Base-by-base conservation (phyloP, 768 basidiomycete genomes). In the Auricularia cornea region DNA sequence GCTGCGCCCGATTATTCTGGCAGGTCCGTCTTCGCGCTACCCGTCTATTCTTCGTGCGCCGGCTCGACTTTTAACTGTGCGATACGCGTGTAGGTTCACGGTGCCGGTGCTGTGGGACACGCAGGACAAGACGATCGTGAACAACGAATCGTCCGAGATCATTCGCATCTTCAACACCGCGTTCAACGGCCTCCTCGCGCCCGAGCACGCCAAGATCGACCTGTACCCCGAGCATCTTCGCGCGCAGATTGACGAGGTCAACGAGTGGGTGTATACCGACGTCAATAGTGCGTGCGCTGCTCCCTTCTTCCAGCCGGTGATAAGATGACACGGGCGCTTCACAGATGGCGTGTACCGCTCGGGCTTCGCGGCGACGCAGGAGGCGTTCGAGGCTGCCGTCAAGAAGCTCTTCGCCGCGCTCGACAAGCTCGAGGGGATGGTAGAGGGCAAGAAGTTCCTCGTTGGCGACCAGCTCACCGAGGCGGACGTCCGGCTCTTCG, bases 291-390 rank as follows among this genome's bases (percentile, higher is more conserved):
- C 33, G 69, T 14, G 1, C 38, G 4, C 18, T 11, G 6, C 11
- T 31, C 26, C 28, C 11, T 6, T 16, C 2, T 8, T 16, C 1
- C 2, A 6, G 26, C 2, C 26, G 3, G 12, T n/a, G 8, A n/a
- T 41, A 18, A 2, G 20, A 30, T 30, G 18, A 52, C 30, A 26
- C 31, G 56, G 20, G 20, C 10, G 31, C 29, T 10, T 6, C n/a
- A 3, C 32, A 66, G 64, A 60, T 29, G 64, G 68, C 2, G 70
- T 77, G 6, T 80, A 80, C 74, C 77, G 78, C 65, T 70, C 72
- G 30, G 80, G 80, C 0, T 81, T 81, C 63, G 80, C 80, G 3
- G 75, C 75, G 26, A 78, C 74, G 2, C 80, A 80, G 64, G 66
- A 72, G 26, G 78, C 79, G 10, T 81, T 81, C 68, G 78, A 79